Conservation (phyloP, 257 asterid species). For the Catharanthus roseus region DNA sequence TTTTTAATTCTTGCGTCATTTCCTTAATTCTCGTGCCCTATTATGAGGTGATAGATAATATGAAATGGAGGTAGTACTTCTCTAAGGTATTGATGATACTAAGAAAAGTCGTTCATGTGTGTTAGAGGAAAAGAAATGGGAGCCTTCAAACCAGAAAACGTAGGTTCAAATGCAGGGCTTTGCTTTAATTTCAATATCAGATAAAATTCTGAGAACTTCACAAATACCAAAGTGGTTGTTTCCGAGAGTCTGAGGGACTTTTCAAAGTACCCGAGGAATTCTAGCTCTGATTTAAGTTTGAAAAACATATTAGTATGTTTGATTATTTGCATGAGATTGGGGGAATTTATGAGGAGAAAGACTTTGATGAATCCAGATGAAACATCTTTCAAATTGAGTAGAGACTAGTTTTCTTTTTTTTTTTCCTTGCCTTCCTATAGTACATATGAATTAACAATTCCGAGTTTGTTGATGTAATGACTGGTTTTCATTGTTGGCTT, state of each 20-base stretch:
- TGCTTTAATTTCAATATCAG: not conserved
- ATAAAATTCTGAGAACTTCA: not conserved
- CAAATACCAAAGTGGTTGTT: not conserved
- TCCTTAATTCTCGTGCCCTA: no score
- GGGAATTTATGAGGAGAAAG: not conserved
- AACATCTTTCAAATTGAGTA: not conserved
- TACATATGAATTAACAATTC: not conserved
- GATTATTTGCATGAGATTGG: not conserved
- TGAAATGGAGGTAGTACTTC: no score
- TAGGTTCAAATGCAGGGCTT: not conserved
- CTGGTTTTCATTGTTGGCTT: no score
- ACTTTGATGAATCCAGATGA: not conserved
- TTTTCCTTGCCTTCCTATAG: not conserved
- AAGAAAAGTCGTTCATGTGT: not conserved
- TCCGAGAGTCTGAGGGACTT: not conserved
- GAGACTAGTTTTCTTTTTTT: not conserved
- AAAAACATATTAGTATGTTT: not conserved
- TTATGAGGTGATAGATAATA: no score
- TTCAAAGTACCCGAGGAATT: not conserved
- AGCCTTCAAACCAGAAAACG: not conserved
- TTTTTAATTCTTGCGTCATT: no score
- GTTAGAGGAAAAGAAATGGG: not conserved
- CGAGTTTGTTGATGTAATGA: not conserved
- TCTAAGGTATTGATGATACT: no score
- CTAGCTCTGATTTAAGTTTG: not conserved